Base-by-base conservation (phyloP, 306 rosid species). In the Prunus mira region DNA sequence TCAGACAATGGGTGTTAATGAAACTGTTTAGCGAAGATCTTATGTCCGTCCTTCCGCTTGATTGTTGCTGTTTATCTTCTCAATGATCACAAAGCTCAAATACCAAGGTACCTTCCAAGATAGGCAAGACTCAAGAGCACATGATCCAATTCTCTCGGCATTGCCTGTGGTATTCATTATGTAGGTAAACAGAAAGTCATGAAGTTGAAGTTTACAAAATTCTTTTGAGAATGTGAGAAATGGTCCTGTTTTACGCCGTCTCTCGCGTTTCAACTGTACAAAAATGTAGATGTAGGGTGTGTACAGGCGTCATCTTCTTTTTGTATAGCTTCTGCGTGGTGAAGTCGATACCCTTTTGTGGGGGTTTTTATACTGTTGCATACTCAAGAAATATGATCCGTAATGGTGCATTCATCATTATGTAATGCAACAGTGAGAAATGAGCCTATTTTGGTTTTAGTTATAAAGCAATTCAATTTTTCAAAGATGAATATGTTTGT, bases 11-110 rank as follows among this genome's bases (percentile, higher is more conserved):
- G 77, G 46, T 67, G 74, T 78, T 69, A 81, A 88, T 65, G 86
- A 87, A 78, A 74, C 92, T 43, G 78, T 76, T 65, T 82, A 88
- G 96, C 54, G 80, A 69, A 34, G 46, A n/a, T 66, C 18, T 17
- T 22, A 4, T 30, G 9, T 52, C 55, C 68, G 61, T 82, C 69
- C 34, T 63, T 38, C 32, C 38, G 24, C 27, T 47, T 51, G 20
- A 75, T 83, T 49, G 79, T 86, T 72, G 45, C 55, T 25, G 52
- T 78, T 66, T 45, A 45, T 82, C 80, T 77, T 79, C 81, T 69
- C 34, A 25, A 55, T 57, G 75, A 69, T 74, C 71, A 74, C 78
- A 41, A 74, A 49, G 54, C 70, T 75, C 57, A 65, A 78, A 58
- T 54, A 52, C 67, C 63, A 30, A 28, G 55, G 71, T 50, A 46